Base-by-base conservation (phyloP, 164 flowering plant species). In the Piper betle region DNA sequence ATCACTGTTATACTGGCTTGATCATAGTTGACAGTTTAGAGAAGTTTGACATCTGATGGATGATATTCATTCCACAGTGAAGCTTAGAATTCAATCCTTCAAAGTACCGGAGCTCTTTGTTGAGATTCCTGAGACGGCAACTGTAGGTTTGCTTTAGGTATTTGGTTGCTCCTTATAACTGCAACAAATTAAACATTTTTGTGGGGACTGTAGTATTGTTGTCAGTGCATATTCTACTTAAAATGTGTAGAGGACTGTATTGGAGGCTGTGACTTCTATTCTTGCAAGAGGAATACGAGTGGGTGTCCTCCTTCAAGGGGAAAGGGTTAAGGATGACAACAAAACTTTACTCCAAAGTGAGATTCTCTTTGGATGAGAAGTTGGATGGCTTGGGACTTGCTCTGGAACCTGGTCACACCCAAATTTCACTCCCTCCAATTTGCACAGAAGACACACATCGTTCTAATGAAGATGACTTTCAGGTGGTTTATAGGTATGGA, bases 71-170 rank as follows among this genome's bases (percentile, higher is more conserved):
- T 55, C n/a, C 68, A 62, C 97, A 94, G 99, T 91, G 80, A 94
- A 83, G 75, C 84, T 94, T 52, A 82, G 84, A 79, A 88, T 94
- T 74, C 85, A 85, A 77, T 91, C 99, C 46, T 94, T 94, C 71
- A 76, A 75, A 75, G 86, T 94, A 66, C 99, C 99, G 19, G 99
- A 94, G 82, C 85, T 94, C 56, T 77, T 88, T 53, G 77, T 94
- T 73, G 96, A 94, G 80, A 77, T 94, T 63, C 84, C 99, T 19
- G 91, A 91, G 72, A 85, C 82, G 54, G 89, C 91, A 57, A 91
- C 97, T 65, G 82, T 94, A 77, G 97, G 88, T 67, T 88, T 95
- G 61, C 73, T 93, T 59, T 89, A 93, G 97, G 98, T 90, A 79
- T 58, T 37, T 42, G 55, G 39, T 65, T 37, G 4, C 56, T 68